These are phyloP conservation scores for Chalciporus pseudorubinellus DNA, from an alignment of 768 basidiomycete species.

Conservation along the genomic window DNA sequence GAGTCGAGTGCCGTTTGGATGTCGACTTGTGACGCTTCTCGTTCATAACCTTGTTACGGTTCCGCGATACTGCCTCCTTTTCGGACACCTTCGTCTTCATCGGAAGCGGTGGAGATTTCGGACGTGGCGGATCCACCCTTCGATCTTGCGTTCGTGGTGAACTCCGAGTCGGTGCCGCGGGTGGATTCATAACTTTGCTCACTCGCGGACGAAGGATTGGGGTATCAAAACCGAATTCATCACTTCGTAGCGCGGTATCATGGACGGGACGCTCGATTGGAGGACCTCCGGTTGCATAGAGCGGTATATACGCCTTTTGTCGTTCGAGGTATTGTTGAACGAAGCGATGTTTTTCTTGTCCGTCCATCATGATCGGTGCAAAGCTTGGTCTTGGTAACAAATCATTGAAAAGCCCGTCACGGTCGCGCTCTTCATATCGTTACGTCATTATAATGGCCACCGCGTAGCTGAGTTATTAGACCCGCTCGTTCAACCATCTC, in stretches of 20 bases:
- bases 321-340: conserved; percentile 48
- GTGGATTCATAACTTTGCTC: conserved; percentile 1
- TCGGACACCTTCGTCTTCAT: background rate
- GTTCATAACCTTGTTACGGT: conserved; percentile 2
- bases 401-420: conserved; percentile 5
- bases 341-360: conserved; percentile 40
- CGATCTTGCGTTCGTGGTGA: background rate
- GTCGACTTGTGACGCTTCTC: conserved; percentile 21
- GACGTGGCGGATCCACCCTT: background rate
- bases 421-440: background rate
- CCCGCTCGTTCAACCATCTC: no score
- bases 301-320: conserved; percentile 44
- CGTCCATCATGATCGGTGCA: conserved; percentile 11
- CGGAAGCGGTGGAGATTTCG: background rate
- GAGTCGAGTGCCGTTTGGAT: conserved; percentile 22
- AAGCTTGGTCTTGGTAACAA: background rate
- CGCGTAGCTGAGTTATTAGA: no score
- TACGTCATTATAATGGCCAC: background rate
- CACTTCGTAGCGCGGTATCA: conserved; percentile 4
- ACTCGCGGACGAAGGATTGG: conserved; percentile 54
- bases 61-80: background rate
- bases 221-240: conserved; percentile 46
- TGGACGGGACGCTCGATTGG: conserved; percentile 3
- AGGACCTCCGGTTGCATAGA: conserved; percentile 43
- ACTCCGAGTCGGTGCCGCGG: background rate